Evolutionary conservation across 768 basidiomycete species (phyloP), one percentile per base, ranked within the genome.

Genomic region (Suillus subaureus): DNA sequence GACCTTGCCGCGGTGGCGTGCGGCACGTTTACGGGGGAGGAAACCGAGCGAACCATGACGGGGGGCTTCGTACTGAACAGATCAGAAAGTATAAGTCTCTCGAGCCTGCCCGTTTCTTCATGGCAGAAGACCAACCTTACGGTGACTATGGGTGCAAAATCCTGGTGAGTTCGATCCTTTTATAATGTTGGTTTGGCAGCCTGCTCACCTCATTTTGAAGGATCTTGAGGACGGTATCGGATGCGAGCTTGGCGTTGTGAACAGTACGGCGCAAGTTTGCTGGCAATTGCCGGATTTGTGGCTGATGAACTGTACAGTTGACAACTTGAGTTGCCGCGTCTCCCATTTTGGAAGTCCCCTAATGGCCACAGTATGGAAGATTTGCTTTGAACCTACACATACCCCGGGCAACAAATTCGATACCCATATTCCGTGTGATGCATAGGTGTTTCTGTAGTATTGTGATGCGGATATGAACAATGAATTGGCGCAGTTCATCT

Each of bases 21-120:
- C 96, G 64, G 97, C 86, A 75, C 97, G 90, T 85, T 99, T 99
- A 78, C 93, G 89, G 75, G 97, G 97, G 69, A 98, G 88, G 86
- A 96, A 97, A 76, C 96, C 97, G 74, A 99, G 90, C 70, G 96
- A 97, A 77, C 97, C 97, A 82, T 96, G 94, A 78, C 97, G 95
- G 76, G 97, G 97, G 71, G 95, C 94, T 91, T 99, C 96, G 84
- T 90, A 98, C 96, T 97, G 76, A 39, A 74, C 58, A 66, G 43
- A 73, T 66, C 64, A 73, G 66, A 65, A 70, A 67, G 63, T 62
- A 66, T 77, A 47, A 76, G 70, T 61, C 66, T 61, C 58, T 42
- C 67, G 56, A 62, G 15, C 51, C 62, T 62, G 49, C 39, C 31
- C 28, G 11, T 42, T 40, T 70, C 66, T 69, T 47, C 40, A 69